Evolutionary conservation across 1,139 yeast genomes (phyloP).

Genomic region (Candida glucosophila): DNA sequence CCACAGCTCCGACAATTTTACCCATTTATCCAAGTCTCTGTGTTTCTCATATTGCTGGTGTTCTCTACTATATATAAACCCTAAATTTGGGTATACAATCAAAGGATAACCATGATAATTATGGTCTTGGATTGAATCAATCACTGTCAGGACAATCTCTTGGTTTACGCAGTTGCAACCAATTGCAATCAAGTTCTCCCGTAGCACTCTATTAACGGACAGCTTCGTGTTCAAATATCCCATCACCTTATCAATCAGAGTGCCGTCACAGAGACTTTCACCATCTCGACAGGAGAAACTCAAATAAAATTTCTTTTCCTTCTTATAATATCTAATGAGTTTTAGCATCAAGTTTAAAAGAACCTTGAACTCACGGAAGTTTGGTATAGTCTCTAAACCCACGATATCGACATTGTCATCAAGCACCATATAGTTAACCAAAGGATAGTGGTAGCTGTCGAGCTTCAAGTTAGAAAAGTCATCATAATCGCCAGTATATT

Average conservation of each 20-base stretch:
- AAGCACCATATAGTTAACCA: constrained; percentile 29
- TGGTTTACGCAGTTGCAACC: constrained; percentile 36
- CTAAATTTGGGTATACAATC: constrained; percentile 34
- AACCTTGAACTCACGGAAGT: constrained; percentile 37
- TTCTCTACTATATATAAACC: constrained; percentile 16
- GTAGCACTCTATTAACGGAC: constrained; percentile 5
- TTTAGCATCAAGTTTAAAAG: constrained; percentile 17
- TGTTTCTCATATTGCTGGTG: constrained; percentile 6
- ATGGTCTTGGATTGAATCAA: constrained; percentile 10
- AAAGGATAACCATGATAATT: constrained; percentile 11
- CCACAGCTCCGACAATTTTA: constrained; percentile 23
- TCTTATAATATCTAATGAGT: constrained; percentile 10
- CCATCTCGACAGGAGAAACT: constrained; percentile 20
- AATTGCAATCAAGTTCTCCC: constrained; percentile 17
- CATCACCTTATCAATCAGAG: constrained; percentile 16
- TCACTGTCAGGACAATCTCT: constrained; percentile 11
- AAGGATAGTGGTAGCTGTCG: constrained; percentile 38
- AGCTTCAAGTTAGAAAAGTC: constrained; percentile 19
- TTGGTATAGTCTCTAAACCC: constrained; percentile 64
- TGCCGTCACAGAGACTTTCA: constrained; percentile 23
- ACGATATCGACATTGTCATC: constrained; percentile 39
- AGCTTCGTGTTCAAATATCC: constrained; percentile 10
- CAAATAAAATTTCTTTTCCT: constrained; percentile 20
- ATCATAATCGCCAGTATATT: constrained; percentile 56
- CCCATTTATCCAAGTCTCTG: constrained; percentile 17